Conservation (phyloP, 257 asterid genomes). For the Osmanthus fragrans region DNA sequence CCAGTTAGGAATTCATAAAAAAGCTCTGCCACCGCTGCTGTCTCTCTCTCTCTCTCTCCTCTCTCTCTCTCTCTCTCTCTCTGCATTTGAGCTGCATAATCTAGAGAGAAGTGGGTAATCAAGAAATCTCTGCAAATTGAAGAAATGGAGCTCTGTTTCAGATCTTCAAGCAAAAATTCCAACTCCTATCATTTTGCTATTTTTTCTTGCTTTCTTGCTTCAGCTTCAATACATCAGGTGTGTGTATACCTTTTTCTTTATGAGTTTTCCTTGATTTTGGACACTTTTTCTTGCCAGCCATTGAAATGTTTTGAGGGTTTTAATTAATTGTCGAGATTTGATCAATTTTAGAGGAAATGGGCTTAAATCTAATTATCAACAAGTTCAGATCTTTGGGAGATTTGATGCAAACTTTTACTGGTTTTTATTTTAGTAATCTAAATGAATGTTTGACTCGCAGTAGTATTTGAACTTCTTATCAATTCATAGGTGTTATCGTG, state of each 20-base stretch:
- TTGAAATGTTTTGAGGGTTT: not conserved
- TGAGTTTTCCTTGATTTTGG: not conserved
- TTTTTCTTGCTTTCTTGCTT: constrained; percentile 18
- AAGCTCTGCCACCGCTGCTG: constrained; percentile 24
- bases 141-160: constrained; percentile 13
- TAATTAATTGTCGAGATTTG: not conserved
- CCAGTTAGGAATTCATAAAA: constrained; percentile 19
- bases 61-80: constrained; percentile 2
- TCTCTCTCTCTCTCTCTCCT: too few relatives aligned
- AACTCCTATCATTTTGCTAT: constrained; percentile 10
- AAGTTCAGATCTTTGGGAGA: not conserved
- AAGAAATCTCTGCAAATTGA: not conserved
- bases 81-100: not conserved
- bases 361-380: not conserved
- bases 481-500: not conserved
- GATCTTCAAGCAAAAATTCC: constrained; percentile 13
- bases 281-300: not conserved
- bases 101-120: not conserved
- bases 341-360: not conserved
- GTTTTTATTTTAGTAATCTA: too few relatives aligned
- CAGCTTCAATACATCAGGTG: constrained; percentile 20
- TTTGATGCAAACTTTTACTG: not conserved
- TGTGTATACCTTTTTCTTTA: not conserved
- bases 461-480: not conserved
- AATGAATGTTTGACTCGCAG: too few relatives aligned